phyloP scores from a whole-genome alignment of 2,329 filamentous ascomycete genomes.

The Fusarium albidum region DNA sequence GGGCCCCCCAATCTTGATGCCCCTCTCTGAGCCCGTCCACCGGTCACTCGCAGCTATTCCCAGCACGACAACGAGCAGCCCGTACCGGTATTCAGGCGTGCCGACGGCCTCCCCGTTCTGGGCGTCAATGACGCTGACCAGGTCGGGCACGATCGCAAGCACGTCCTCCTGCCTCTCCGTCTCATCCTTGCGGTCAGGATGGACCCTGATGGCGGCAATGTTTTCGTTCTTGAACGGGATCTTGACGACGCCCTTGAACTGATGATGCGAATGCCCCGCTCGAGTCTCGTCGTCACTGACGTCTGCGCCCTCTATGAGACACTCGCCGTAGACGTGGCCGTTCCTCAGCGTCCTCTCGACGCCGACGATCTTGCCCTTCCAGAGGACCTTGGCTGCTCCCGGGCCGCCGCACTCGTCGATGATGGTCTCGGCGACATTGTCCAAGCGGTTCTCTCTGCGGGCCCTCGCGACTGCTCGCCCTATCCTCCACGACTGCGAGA shows the following conservation, averaged over 20 bases:
- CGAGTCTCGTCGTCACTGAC: conserved; percentile 32
- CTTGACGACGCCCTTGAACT: conserved; percentile 59
- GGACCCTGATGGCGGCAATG: conserved; percentile 62
- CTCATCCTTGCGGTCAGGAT: conserved; percentile 45
- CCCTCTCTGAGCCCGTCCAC: conserved; percentile 55
- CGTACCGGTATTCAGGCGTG: conserved; percentile 64
- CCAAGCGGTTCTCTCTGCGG: conserved; percentile 57
- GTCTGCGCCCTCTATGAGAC: conserved; percentile 61
- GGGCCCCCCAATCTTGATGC: conserved; percentile 59
- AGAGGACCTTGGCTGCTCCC: conserved; percentile 63
- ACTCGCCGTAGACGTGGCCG: conserved; percentile 68
- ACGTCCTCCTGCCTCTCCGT: conserved; percentile 53
- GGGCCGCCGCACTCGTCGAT: conserved; percentile 65
- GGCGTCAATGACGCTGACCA: conserved; percentile 64
- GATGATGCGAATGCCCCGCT: conserved; percentile 15
- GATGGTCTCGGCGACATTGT: conserved; percentile 64
- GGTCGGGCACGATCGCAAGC: conserved; percentile 63
- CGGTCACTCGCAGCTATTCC: conserved; percentile 55
- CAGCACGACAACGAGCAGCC: conserved; percentile 58
- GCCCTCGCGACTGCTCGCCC: conserved; percentile 66
- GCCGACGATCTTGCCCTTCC: conserved; percentile 69
- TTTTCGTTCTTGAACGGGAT: conserved; percentile 81
- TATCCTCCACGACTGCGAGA: conserved; percentile 65
- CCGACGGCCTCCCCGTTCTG: conserved; percentile 65
- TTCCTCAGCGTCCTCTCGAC: conserved; percentile 64